Evolutionary conservation across 2,329 filamentous ascomycete genomes (phyloP).

Genomic region (Phyllosticta ampelicida): DNA sequence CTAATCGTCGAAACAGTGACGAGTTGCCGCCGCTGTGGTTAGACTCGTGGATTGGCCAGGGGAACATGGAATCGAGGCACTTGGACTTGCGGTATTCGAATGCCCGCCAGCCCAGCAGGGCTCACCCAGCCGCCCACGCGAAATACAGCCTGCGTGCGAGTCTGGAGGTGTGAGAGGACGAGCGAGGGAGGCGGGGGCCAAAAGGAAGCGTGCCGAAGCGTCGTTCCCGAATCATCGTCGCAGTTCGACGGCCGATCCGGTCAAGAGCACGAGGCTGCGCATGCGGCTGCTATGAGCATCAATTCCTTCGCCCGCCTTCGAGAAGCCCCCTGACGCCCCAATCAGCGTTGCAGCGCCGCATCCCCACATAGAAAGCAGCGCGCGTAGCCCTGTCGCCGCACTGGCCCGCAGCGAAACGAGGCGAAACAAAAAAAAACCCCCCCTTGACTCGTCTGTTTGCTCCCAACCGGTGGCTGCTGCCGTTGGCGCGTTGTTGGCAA

Average conservation of each 20-base stretch:
- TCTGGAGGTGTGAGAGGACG: too few species aligned
- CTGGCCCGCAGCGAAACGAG: background rate
- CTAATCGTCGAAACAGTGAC: background rate
- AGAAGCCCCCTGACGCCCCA: background rate
- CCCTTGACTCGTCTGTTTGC: background rate
- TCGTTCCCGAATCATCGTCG: background rate
- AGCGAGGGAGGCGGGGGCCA: background rate
- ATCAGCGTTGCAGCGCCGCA: background rate
- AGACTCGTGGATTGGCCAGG: background rate
- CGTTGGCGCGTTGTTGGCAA: too few species aligned
- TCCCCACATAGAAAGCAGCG: background rate
- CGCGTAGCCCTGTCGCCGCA: background rate
- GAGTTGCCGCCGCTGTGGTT: background rate
- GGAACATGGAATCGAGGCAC: background rate
- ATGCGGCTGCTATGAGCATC: background rate
- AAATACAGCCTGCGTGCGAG: background rate
- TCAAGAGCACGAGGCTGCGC: background rate
- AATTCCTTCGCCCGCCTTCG: background rate
- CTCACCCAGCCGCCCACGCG: background rate
- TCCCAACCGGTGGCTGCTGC: too few species aligned
- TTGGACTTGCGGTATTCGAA: too few species aligned
- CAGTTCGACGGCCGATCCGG: background rate
- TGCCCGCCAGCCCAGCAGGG: background rate
- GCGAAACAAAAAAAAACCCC: background rate
- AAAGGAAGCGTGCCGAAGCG: background rate